Evolutionary conservation across 129 eudicot species (phyloP).

Genomic region (Chrysanthemum lavandulifolium): DNA sequence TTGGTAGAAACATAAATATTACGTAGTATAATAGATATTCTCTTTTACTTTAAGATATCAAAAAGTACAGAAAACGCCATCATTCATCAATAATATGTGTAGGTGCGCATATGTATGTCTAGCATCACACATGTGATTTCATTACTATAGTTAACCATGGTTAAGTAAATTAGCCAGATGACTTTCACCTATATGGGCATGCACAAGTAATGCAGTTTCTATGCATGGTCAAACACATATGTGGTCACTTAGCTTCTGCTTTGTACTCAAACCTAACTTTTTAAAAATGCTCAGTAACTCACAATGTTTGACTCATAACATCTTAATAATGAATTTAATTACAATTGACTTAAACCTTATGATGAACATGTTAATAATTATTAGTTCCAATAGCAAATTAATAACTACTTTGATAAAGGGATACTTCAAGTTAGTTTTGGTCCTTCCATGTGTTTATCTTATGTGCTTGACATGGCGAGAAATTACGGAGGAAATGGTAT

Average conservation of each 20-base stretch:
- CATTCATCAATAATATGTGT: slow-evolving; percentile 76
- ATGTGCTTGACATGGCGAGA: neutral
- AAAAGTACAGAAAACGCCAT: slow-evolving; percentile 66
- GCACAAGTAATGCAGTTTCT: slow-evolving; percentile 29
- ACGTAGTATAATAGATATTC: slow-evolving; percentile 15
- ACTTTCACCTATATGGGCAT: slow-evolving; percentile 29
- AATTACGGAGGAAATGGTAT: no score
- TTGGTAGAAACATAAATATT: slow-evolving; percentile 5
- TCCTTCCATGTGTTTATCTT: neutral
- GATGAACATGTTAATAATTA: neutral
- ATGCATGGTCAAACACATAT: slow-evolving; percentile 27
- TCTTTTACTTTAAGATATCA: slow-evolving; percentile 30
- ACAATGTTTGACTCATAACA: neutral
- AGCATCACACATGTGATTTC: slow-evolving; percentile 27
- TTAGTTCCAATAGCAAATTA: no score
- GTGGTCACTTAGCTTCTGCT: slow-evolving; percentile 8
- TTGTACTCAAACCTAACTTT: neutral
- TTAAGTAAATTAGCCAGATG: slow-evolving; percentile 26
- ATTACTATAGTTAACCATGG: slow-evolving; percentile 40
- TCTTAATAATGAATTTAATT: neutral
- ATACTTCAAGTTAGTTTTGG: neutral
- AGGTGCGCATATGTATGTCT: slow-evolving; percentile 22
- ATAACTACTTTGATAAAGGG: no score
- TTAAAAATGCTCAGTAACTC: neutral
- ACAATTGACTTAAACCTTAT: neutral